These are phyloP conservation scores for Apiotrichum montevideense DNA, from an alignment of 1,284 basidiomycete genomes.

Conservation along the genomic window DNA sequence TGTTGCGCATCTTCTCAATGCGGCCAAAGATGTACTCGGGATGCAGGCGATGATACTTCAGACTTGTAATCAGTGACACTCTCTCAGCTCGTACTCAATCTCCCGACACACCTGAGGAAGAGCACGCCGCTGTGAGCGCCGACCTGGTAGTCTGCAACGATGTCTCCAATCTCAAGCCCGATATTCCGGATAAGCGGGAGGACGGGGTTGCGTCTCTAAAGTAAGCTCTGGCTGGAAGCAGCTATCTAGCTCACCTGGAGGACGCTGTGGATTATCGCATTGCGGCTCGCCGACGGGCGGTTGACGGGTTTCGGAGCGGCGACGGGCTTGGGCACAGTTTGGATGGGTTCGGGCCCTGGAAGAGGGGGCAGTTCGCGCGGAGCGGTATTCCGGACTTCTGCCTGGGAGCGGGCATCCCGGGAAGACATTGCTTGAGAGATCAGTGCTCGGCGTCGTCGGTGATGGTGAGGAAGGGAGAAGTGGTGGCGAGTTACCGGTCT, in stretches of 20 bases:
- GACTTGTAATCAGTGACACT: constrained; percentile 49
- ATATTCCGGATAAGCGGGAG: constrained; percentile 78
- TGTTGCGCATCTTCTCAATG: constrained; percentile 74
- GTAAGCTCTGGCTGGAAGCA: neutral
- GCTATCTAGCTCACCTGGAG: constrained; percentile 52
- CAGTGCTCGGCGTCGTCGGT: neutral
- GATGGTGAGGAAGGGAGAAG: neutral
- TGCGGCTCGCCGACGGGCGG: constrained; percentile 36
- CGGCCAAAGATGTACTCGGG: constrained; percentile 93
- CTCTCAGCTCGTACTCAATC: too few species aligned
- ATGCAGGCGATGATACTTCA: constrained; percentile 92
- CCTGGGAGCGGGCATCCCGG: too few species aligned
- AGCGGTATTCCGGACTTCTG: too few species aligned
- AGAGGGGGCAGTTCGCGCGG: too few species aligned
- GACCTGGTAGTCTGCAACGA: constrained; percentile 90
- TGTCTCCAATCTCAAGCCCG: constrained; percentile 90
- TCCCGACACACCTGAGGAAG: constrained; percentile 64
- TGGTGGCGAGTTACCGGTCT: too few species aligned
- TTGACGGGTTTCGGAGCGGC: constrained; percentile 22
- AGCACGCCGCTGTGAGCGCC: constrained; percentile 89
- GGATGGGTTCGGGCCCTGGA: neutral
- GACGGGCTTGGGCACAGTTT: neutral
- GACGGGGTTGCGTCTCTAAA: constrained; percentile 78
- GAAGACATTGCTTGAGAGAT: too few species aligned
- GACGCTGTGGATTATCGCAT: constrained; percentile 63